phyloP scores from a whole-genome alignment of 768 basidiomycete genomes.

The Russula sp. region DNA sequence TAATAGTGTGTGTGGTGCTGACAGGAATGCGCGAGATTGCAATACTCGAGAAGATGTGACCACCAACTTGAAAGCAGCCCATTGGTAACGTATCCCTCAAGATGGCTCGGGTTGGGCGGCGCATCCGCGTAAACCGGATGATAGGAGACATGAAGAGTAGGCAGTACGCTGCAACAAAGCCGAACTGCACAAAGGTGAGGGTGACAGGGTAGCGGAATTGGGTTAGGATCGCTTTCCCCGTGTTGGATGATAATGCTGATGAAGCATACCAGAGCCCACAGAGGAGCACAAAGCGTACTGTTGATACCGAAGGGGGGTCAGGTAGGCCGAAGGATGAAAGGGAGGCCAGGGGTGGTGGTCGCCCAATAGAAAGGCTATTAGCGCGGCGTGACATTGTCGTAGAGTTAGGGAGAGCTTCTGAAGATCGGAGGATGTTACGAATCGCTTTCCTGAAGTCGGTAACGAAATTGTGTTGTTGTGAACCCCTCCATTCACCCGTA shows the following conservation, averaged over 20 bases:
- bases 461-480: not conserved
- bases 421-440: conserved; percentile 11
- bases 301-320: conserved; percentile 29
- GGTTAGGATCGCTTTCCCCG: conserved; percentile 90
- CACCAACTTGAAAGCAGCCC: conserved; percentile 96
- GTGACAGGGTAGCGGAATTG: conserved; percentile 94
- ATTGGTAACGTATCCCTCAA: conserved; percentile 81
- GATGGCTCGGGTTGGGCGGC: conserved; percentile 66
- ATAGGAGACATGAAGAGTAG: conserved; percentile 75
- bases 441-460: conserved; percentile 9
- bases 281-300: conserved; percentile 61
- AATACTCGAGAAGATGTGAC: conserved; percentile 96
- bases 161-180: conserved; percentile 86
- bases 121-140: conserved; percentile 59
- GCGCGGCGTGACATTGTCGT: conserved; percentile 8
- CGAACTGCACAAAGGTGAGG: conserved; percentile 96
- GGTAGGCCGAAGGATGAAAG: conserved; percentile 2
- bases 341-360: conserved; percentile 1
- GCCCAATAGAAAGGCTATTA: not conserved
- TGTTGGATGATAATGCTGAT: conserved; percentile 92
- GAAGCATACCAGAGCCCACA: conserved; percentile 91
- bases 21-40: conserved; percentile 96
- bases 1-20: conserved; percentile 98
- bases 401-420: conserved; percentile 10
- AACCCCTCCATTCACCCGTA: conserved; percentile 1